Base-by-base conservation (phyloP, 441 rosid genomes). In the Euphorbia celastroides region DNA sequence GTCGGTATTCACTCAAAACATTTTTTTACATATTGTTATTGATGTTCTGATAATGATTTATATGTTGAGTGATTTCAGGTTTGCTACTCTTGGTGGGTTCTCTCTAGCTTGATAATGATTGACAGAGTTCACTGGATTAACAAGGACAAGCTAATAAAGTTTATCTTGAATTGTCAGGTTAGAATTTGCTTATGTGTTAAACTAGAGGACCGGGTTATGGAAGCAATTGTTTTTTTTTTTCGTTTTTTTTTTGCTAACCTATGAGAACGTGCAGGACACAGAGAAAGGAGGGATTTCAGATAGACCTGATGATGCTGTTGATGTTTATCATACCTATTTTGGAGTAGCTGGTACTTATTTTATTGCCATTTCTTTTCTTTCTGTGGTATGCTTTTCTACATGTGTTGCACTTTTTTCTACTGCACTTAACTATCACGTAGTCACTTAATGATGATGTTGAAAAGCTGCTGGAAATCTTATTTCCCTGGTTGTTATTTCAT, bases 81-180 rank as follows among this genome's bases (percentile, higher is more conserved):
- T 67, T 94, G 99, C 86, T 92, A 89, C 73, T 92, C 98, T 16
- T 94, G 97, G 99, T 94, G 96, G 97, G 97, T 91, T 31, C 91
- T 94, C 72, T 85, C 96, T 32, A 94, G 99, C 87, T 81, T 89
- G 77, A 86, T 78, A 66, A 88, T 88, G 84, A 88, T 94, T 60
- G 96, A 94, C 69, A 81, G 91, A 79, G 96, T 83, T 75, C 88
- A 89, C 54, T 91, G 97, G 97, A 91, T 94, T 54, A 80, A 77
- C 79, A 87, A 83, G 77, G 86, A 82, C 57, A 89, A 89, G 83
- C 94, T 94, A 58, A 72, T 77, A 64, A 85, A 83, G 57, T 89
- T 72, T 80, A 91, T 94, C 68, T 80, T 94, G 68, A 86, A 84
- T 71, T 84, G 89, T 78, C 99, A 89, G 98, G 94, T 89, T 74